Evolutionary conservation across 257 asterid species (phyloP).

Genomic region (Ophiorrhiza pumila): DNA sequence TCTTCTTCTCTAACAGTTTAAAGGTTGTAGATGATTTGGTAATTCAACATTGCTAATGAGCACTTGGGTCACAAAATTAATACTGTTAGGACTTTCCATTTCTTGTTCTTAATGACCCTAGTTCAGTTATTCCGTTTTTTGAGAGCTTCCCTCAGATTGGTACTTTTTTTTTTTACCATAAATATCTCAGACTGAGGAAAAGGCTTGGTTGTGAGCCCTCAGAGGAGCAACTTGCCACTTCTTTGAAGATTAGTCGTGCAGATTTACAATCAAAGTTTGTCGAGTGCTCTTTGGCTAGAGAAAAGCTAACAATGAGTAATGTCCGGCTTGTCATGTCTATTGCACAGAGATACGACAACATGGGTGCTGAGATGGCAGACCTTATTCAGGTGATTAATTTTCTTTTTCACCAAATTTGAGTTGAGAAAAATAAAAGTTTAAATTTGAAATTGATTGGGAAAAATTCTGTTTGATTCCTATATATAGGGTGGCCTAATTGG

Average conservation of each 20-base stretch:
- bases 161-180: conserved; percentile 1
- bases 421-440: not conserved
- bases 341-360: conserved; percentile 85
- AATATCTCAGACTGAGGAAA: conserved; percentile 55
- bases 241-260: conserved; percentile 61
- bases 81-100: not conserved
- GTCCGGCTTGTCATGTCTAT: conserved; percentile 95
- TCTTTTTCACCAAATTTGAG: conserved; percentile 10
- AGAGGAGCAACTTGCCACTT: conserved; percentile 82
- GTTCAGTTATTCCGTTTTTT: not conserved
- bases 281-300: conserved; percentile 82
- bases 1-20: not conserved
- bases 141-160: not conserved
- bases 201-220: conserved; percentile 90
- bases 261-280: conserved; percentile 54
- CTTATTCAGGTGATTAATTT: conserved; percentile 71
- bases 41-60: not conserved
- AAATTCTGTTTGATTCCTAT: conserved; percentile 22
- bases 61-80: not conserved
- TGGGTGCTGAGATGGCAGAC: conserved; percentile 95
- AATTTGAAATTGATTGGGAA: no score
- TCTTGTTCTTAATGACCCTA: not conserved
- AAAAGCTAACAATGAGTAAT: conserved; percentile 96
- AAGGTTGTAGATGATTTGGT: not conserved
- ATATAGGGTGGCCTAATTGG: conserved; percentile 90